Percentiles rank a stretch among this genome's conserved stretches.
phyloP scores from a whole-genome alignment of 1,139 yeast genomes.

The Citeromyces hawaiiensis region DNA sequence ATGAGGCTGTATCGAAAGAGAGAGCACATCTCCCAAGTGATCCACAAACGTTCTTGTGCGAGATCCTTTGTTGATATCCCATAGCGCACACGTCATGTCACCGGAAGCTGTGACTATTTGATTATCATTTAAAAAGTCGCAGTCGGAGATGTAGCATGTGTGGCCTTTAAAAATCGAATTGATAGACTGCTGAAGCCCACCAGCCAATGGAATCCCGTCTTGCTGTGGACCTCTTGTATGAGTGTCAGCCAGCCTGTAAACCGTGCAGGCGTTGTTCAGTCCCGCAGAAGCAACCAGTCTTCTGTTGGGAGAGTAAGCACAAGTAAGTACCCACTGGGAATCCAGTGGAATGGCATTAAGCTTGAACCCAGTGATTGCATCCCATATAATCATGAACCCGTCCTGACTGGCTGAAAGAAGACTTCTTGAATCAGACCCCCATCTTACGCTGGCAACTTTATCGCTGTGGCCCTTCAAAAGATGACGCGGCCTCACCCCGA shows the following conservation, averaged over 20 bases:
- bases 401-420: slow-evolving; percentile 76
- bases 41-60: slow-evolving; percentile 48
- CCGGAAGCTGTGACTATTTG: slow-evolving; percentile 67
- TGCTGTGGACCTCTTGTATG: slow-evolving; percentile 3
- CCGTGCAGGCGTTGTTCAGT: slow-evolving; percentile 62
- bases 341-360: slow-evolving; percentile 55
- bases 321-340: slow-evolving; percentile 68
- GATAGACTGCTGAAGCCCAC: slow-evolving; percentile 26
- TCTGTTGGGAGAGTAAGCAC: slow-evolving; percentile 61
- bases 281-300: slow-evolving; percentile 71
- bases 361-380: slow-evolving; percentile 60
- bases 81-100: slow-evolving; percentile 66
- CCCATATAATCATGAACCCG: slow-evolving; percentile 81
- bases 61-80: slow-evolving; percentile 63
- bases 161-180: slow-evolving; percentile 60
- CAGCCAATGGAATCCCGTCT: slow-evolving; percentile 4
- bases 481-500: slow-evolving; percentile 18
- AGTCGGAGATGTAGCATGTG: slow-evolving; percentile 67
- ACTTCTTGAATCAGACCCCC: slow-evolving; percentile 48
- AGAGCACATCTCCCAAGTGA: slow-evolving; percentile 72
- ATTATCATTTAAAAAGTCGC: slow-evolving; percentile 46
- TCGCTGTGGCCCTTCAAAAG: slow-evolving; percentile 62
- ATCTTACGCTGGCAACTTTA: slow-evolving; percentile 55
- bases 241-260: slow-evolving; percentile 28
- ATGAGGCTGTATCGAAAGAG: slow-evolving; percentile 24